These are phyloP conservation scores for Lanmaoa rubissima DNA, from an alignment of 768 basidiomycete genomes.

Conservation along the genomic window DNA sequence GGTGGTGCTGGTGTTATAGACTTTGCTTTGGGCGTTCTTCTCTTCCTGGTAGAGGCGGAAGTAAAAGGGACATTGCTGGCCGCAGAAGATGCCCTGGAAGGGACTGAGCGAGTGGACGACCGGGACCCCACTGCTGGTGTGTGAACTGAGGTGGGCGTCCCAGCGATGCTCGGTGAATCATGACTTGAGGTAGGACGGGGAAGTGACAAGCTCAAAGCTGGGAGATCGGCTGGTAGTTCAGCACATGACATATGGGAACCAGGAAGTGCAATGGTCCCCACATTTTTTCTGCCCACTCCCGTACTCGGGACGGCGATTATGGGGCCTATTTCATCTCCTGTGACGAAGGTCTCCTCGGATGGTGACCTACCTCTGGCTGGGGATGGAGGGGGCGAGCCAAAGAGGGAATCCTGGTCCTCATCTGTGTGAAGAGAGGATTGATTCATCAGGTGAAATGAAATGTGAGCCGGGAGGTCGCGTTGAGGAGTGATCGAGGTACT, in stretches of 20 bases:
- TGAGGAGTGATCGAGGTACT: constrained; percentile 18
- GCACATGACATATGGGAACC: constrained; percentile 81
- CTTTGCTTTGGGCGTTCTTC: constrained; percentile 36
- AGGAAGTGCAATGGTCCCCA: constrained; percentile 98
- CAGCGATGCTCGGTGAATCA: constrained; percentile 32
- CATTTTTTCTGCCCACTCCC: constrained; percentile 46
- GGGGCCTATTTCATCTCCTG: constrained; percentile 16
- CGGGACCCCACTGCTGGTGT: constrained; percentile 7
- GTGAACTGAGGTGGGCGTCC: neutral
- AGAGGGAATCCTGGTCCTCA: constrained; percentile 68
- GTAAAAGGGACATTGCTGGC: neutral
- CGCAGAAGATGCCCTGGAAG: constrained; percentile 13
- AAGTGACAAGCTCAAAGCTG: constrained; percentile 57
- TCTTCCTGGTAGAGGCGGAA: constrained; percentile 28
- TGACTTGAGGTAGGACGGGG: constrained; percentile 10
- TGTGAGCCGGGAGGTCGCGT: constrained; percentile 15
- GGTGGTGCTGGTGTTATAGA: constrained; percentile 45
- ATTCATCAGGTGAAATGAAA: constrained; percentile 17
- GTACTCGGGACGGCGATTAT: constrained; percentile 27
- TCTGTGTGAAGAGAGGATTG: constrained; percentile 8
- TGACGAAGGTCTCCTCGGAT: constrained; percentile 42
- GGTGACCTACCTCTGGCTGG: constrained; percentile 76
- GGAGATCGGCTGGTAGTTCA: constrained; percentile 80
- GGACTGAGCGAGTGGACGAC: constrained; percentile 10
- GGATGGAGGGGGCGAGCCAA: constrained; percentile 75